Evolutionary conservation across 2,329 filamentous ascomycete genomes (phyloP), one percentile per base, ranked within the genome.

Genomic region (Neodidymelliopsis sp.): DNA sequence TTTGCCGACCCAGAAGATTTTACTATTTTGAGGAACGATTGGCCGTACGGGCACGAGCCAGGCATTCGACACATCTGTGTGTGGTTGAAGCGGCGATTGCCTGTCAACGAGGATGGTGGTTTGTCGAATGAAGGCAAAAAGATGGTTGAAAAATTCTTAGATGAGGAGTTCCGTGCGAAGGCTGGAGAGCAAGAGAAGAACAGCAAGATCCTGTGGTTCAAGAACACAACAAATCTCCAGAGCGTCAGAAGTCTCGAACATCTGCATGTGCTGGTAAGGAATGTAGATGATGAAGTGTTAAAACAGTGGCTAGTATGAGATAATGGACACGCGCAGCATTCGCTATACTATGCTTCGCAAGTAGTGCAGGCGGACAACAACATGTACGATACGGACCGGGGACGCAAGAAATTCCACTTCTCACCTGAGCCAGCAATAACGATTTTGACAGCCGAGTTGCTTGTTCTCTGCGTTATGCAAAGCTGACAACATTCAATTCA

Each of bases 211-310:
- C 64, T 83, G 48, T 87, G 84, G 84, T 87, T 86, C 63, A 86
- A 85, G 75, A 87, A 86, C 59, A 84, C 82, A 76, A 79, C 79
- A 7, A 77, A 77, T 27, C 60, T 86, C 67, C 84, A 86, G 69
- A 85, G 82, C 58, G 82, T 87, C 34, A 72, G 82, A 43, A 44
- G 84, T 81, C 72, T 91, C 88, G 69, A 91, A 88, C 5, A 86
- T 84, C 45, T 88, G 82, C 69, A 96, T 90, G 36, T 94, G 84
- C 18, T 87, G 84, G 54, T 85, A 81, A 51, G 87, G 85, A 33
- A 91, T 81, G 57, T 89, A 84, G 65, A 88, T 83, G 61, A 92
- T 13, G 78, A 60, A 16, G 53, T 68, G 2, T 40, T 70, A 54
- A 44, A 50, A 29, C 30, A 40, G 31, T 61, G 56, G 56, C 38